Percentiles rank a stretch among this genome's conserved stretches.
Evolutionary conservation across 2,329 filamentous ascomycete species (phyloP).

Genomic region (Arthroderma sp.): DNA sequence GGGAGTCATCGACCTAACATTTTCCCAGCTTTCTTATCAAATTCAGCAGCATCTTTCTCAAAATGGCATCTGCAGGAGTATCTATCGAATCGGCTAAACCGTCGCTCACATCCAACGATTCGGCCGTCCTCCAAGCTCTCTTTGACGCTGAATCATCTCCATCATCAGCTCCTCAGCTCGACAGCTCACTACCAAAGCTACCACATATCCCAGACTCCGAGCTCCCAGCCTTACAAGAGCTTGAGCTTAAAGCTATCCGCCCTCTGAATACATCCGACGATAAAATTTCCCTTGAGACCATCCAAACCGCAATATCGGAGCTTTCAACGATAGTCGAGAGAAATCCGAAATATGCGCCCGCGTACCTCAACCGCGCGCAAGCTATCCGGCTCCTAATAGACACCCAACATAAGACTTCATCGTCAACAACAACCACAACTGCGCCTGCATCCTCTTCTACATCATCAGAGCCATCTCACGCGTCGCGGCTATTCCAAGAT

Average conservation of each 20-base stretch:
- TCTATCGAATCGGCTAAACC: constrained; percentile 10
- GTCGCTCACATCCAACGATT: constrained; percentile 30
- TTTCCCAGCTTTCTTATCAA: too few species aligned
- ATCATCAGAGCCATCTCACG: constrained; percentile 9
- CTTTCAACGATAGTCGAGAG: constrained; percentile 31
- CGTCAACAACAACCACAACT: constrained; percentile 12
- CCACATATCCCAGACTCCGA: constrained; percentile 25
- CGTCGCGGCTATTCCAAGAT: constrained; percentile 20
- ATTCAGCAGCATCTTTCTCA: neutral
- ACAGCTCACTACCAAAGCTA: constrained; percentile 27
- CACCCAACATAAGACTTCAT: constrained; percentile 2
- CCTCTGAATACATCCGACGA: constrained; percentile 17
- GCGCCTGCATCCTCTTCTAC: constrained; percentile 12
- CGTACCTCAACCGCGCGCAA: constrained; percentile 45
- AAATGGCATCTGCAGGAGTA: constrained; percentile 9
- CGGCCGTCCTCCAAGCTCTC: constrained; percentile 33
- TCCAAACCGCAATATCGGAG: constrained; percentile 23
- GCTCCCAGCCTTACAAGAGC: constrained; percentile 26
- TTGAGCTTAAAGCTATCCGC: constrained; percentile 28
- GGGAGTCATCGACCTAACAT: too few species aligned
- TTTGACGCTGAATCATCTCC: constrained; percentile 34
- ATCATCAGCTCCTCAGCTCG: constrained; percentile 22
- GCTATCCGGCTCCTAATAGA: constrained; percentile 27
- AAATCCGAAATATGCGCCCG: constrained; percentile 39
- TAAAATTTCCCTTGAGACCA: constrained; percentile 12